Base-by-base conservation (phyloP, 257 asterid species). In the Ophiorrhiza pumila region DNA sequence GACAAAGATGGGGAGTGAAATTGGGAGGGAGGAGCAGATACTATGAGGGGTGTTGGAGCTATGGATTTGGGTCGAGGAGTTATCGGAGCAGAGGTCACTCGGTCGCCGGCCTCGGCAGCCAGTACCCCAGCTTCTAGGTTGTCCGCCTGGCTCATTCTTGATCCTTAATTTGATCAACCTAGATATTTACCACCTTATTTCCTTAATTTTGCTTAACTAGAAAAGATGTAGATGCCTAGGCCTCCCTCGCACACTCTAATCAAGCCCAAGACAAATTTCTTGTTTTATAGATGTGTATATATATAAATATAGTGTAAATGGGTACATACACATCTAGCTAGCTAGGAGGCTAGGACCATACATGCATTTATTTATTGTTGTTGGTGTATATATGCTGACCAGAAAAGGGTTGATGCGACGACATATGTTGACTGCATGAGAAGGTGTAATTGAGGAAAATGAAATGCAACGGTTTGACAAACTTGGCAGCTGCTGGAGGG, bases 1-100 rank as follows among this genome's bases (percentile, higher is more conserved):
- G 96, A 77, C 5, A 91, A 77, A 4, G 97, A 91, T 0, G 96
- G 97, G 5, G 97, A 91, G 83, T 91, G 91, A 82, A 29, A 81
- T 27, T 88, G 97, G 12, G 97, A 89, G 1, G 95, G 89, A 9
- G 97, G 97, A 46, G 84, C 85, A 0, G 97, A 89, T 15, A 86
- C 87, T 41, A 85, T 77, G 11, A 91, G 85, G 1, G 86, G 84
- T 0, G 86, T 70, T 17, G 70, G 75, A 23, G 81, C 79, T 0
- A 71, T 43, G 1, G 83, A 77, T 0, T 57, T 68, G 22, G 81
- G 74, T 69, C 83, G 80, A 4, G 92, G 92, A 49, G 92, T 85
- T 71, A 80, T 71, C 34, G 95, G 89, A 46, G 81, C 82, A 0
- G 91, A 83, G 20, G n/a, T 55, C 23, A 49, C 70, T 58, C 41